Evolutionary conservation across 108 stramenopile species (phyloP), one percentile per base, ranked within the genome.

Genomic region (Cyclotella choctawhatcheeana): DNA sequence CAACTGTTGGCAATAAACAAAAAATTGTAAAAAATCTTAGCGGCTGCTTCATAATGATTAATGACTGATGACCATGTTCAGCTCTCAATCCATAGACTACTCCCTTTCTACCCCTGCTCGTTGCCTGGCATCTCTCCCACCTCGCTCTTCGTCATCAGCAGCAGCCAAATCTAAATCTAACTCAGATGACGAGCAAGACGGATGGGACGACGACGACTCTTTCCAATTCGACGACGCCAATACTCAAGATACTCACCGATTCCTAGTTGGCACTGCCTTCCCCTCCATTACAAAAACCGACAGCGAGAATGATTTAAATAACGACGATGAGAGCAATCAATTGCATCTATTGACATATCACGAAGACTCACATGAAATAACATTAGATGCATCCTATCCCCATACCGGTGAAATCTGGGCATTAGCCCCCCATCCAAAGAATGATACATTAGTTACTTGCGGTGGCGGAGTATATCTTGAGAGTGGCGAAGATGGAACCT

Each of bases 391-490:
- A 24, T 64, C 69, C 14, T 80, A 35, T 20, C 50, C 35, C 17
- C 82, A 83, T 67, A 74, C 79, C 5, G 82, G 82, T 13, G 82
- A 83, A 24, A 67, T 83, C 14, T 83, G 78, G 78, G 22, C 54
- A 16, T 59, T 80, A 69, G 68, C 63, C 10, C 55, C 62, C 16
- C 68, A 79, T 71, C 82, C 78, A 14, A 64, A 47, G 61, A 61
- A 53, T 10, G 74, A 65, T 16, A 61, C 44, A 54, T 61, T 80
- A 22, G 78, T 71, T 22, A 83, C 82, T n/a, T 83, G 82, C 53
- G 82, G 82, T 21, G 82, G 82, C 0, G 82, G 79, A 37, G 35
- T 69, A 22, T 64, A 26, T 2, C 2, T 33, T 7, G n/a, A n/a
- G n/a, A 24, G 26, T 24, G 29, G 34, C 44, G 53, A 33, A 29